Evolutionary conservation across 139 green algal genomes (phyloP).

Genomic region (Chlorella sp.): DNA sequence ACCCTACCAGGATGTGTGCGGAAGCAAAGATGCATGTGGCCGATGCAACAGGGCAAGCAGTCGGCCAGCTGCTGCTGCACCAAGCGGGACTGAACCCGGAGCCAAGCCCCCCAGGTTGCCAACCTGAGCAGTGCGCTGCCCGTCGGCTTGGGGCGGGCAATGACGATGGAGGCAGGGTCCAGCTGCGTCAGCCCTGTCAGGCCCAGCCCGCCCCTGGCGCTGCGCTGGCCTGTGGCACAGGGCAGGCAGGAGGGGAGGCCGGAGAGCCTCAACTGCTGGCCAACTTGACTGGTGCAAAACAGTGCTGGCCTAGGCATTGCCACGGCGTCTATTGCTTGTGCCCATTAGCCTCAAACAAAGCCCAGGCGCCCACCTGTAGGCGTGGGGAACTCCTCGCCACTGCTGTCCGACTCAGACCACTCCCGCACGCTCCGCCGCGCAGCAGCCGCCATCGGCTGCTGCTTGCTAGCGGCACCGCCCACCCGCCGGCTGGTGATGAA

Average conservation of each 20-base stretch:
- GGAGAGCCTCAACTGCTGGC: too few species aligned
- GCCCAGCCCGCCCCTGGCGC: not conserved
- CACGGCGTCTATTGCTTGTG: too few species aligned
- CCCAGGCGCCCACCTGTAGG: not conserved
- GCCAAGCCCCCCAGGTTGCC: too few species aligned
- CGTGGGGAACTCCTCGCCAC: not conserved
- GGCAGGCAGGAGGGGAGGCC: not conserved
- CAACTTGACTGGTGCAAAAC: too few species aligned
- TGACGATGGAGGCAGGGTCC: constrained; percentile 21
- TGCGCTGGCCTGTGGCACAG: not conserved
- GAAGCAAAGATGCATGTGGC: too few species aligned
- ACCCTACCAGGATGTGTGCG: too few species aligned
- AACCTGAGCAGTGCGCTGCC: not conserved
- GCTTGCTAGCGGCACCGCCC: not conserved
- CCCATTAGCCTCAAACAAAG: too few species aligned
- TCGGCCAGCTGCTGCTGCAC: too few species aligned
- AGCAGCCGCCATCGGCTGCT: not conserved
- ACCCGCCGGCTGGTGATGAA: not conserved
- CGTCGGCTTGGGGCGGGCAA: constrained; percentile 4
- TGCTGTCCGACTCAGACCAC: constrained; percentile 28
- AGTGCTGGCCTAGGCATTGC: too few species aligned
- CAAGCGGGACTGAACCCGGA: too few species aligned
- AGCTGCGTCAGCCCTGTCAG: constrained; percentile 29
- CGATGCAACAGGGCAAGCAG: too few species aligned
- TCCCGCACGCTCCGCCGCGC: constrained; percentile 12